Conservation (phyloP, 176 grass and related monocot genomes). For the Phoenix roebelenii region DNA sequence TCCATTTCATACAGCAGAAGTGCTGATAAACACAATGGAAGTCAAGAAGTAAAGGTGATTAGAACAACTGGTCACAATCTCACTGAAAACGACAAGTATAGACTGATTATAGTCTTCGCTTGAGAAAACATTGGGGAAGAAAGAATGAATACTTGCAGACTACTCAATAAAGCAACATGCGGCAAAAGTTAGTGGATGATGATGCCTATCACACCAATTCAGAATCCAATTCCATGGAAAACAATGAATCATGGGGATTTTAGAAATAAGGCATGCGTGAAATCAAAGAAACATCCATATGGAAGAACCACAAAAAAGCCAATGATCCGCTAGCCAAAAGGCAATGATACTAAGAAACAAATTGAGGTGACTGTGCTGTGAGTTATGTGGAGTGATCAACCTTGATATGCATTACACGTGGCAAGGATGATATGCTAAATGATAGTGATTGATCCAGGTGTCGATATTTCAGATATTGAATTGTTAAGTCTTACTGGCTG, state of each 20-base stretch:
- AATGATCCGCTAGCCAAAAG: not conserved
- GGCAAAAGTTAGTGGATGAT: not conserved
- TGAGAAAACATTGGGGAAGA: not conserved
- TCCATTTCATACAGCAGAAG: constrained; percentile 1
- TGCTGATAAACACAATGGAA: constrained; percentile 30
- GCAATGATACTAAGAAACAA: not conserved
- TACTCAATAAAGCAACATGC: constrained; percentile 7
- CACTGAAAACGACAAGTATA: constrained; percentile 33
- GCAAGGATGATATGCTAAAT: not conserved
- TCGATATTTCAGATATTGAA: too few species aligned
- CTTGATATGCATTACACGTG: not conserved
- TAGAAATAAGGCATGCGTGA: not conserved
- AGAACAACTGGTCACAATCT: constrained; percentile 49
- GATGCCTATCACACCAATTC: not conserved
- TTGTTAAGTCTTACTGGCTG: too few species aligned
- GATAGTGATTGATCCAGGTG: not conserved
- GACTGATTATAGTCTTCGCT: not conserved
- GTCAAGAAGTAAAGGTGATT: constrained; percentile 43
- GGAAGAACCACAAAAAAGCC: not conserved
- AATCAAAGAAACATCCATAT: constrained; percentile 2
- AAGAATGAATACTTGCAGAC: not conserved
- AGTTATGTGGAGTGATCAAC: not conserved
- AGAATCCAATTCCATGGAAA: not conserved
- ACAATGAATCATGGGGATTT: not conserved
- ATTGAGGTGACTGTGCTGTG: not conserved